These are phyloP conservation scores for Tylopilus plumbeoviolaceoides DNA, from an alignment of 768 basidiomycete species.

Conservation along the genomic window DNA sequence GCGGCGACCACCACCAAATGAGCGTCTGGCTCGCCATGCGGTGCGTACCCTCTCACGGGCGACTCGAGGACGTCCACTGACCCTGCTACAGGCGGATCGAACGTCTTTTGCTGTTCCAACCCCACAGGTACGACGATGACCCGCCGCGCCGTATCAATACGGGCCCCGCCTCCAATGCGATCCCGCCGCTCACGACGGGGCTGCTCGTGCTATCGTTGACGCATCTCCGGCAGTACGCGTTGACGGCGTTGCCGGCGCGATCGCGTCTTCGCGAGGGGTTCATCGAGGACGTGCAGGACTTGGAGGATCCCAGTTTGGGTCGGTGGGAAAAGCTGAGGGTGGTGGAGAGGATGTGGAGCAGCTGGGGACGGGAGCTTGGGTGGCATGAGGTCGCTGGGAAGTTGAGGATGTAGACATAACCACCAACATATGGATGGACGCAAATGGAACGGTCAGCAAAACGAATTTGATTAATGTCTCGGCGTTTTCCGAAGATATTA, in stretches of 20 bases:
- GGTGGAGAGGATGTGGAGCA: slow-evolving; percentile 84
- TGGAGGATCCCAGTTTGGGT: slow-evolving; percentile 71
- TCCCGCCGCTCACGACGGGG: slow-evolving; percentile 62
- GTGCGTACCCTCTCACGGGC: slow-evolving; percentile 27
- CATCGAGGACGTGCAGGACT: slow-evolving; percentile 76
- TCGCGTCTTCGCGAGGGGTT: slow-evolving; percentile 74
- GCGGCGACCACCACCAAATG: slow-evolving; percentile 50
- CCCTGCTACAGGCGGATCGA: slow-evolving; percentile 52
- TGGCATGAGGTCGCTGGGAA: slow-evolving; percentile 42
- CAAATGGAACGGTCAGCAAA: too few relatives aligned
- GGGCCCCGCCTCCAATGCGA: slow-evolving; percentile 13
- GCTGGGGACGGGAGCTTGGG: slow-evolving; percentile 69
- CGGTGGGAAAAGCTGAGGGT: slow-evolving; percentile 72
- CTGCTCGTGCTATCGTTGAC: slow-evolving; percentile 68
- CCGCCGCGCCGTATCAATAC: neutral
- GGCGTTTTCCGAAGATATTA: slow-evolving; percentile 36
- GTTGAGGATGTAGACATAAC: neutral
- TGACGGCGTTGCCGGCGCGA: slow-evolving; percentile 48
- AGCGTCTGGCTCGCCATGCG: slow-evolving; percentile 73
- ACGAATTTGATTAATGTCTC: too few relatives aligned
- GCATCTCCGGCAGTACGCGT: slow-evolving; percentile 61
- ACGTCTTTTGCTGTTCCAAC: slow-evolving; percentile 56
- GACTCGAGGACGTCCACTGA: slow-evolving; percentile 6
- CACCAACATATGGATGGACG: too few relatives aligned
- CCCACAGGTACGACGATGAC: slow-evolving; percentile 17